Evolutionary conservation across 441 rosid species (phyloP).

Genomic region (Populus hybrid): DNA sequence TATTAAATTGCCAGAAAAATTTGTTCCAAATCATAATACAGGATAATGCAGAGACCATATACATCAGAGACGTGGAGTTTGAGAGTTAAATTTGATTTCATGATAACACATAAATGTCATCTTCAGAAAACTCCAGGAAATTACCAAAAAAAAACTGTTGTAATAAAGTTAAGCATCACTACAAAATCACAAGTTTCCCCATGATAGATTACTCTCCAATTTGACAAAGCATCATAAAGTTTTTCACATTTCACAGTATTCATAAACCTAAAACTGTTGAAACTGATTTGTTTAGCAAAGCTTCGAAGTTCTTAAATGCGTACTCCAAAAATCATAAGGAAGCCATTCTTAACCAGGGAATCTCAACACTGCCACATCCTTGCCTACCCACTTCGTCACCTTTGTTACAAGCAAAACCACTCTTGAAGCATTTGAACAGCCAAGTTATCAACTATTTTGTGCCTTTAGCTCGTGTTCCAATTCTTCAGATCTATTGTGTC

Average conservation of each 20-base stretch:
- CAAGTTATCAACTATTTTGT: not conserved
- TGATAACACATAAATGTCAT: not conserved
- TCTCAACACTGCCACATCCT: not conserved
- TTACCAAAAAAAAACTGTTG: not conserved
- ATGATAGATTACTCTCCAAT: not conserved
- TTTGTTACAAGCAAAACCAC: not conserved
- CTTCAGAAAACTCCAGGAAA: not conserved
- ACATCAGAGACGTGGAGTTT: not conserved
- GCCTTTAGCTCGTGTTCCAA: not conserved
- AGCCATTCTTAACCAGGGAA: not conserved
- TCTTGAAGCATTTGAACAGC: not conserved
- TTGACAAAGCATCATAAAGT: not conserved
- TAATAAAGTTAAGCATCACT: not conserved
- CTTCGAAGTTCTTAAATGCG: not conserved
- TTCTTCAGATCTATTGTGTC: not conserved
- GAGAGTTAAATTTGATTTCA: not conserved
- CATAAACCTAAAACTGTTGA: not conserved
- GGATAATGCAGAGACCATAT: not conserved
- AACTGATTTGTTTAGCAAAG: not conserved
- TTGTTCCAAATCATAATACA: not conserved
- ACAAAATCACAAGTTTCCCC: not conserved
- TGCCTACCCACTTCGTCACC: not conserved
- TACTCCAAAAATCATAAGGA: not conserved
- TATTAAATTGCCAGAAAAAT: not conserved
- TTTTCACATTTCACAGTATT: too few species aligned